Conservation (phyloP, 2,329 filamentous ascomycete genomes). For the Alternaria sp. region DNA sequence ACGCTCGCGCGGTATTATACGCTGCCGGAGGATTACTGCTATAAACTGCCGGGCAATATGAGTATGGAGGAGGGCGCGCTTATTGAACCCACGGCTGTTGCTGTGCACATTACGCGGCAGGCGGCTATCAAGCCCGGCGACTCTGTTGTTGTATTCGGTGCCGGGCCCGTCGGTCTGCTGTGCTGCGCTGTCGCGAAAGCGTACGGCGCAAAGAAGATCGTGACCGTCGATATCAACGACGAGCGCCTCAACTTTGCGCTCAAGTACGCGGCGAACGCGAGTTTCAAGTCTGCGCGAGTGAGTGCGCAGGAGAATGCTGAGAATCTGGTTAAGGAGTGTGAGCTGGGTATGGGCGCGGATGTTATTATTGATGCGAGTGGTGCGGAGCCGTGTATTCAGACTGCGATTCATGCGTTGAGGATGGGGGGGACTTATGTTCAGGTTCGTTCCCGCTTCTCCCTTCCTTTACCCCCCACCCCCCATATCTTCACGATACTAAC, state of each 20-base stretch:
- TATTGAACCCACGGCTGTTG: slow-evolving; percentile 69
- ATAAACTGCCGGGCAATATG: slow-evolving; percentile 80
- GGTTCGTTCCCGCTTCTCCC: too few relatives aligned
- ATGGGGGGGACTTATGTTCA: slow-evolving; percentile 57
- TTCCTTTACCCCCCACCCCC: too few relatives aligned
- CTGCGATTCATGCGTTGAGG: slow-evolving; percentile 56
- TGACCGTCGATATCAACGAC: slow-evolving; percentile 87
- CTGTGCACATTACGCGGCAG: slow-evolving; percentile 57
- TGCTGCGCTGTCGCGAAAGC: slow-evolving; percentile 85
- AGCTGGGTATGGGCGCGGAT: slow-evolving; percentile 61
- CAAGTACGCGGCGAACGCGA: slow-evolving; percentile 71
- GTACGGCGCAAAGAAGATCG: slow-evolving; percentile 83
- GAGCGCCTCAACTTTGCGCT: slow-evolving; percentile 79
- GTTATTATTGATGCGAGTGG: slow-evolving; percentile 57
- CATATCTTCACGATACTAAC: neutral
- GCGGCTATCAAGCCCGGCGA: slow-evolving; percentile 53
- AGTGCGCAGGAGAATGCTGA: slow-evolving; percentile 74
- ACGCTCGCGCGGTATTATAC: slow-evolving; percentile 87
- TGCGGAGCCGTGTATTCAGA: slow-evolving; percentile 58
- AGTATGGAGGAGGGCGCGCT: slow-evolving; percentile 86
- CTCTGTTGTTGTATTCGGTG: slow-evolving; percentile 57
- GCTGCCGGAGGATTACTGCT: slow-evolving; percentile 89
- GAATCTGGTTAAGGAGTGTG: slow-evolving; percentile 68
- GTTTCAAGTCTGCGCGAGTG: slow-evolving; percentile 67
- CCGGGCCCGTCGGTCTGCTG: slow-evolving; percentile 74